phyloP scores from a whole-genome alignment of 2,329 filamentous ascomycete genomes.

The Aquanectria penicillioides region DNA sequence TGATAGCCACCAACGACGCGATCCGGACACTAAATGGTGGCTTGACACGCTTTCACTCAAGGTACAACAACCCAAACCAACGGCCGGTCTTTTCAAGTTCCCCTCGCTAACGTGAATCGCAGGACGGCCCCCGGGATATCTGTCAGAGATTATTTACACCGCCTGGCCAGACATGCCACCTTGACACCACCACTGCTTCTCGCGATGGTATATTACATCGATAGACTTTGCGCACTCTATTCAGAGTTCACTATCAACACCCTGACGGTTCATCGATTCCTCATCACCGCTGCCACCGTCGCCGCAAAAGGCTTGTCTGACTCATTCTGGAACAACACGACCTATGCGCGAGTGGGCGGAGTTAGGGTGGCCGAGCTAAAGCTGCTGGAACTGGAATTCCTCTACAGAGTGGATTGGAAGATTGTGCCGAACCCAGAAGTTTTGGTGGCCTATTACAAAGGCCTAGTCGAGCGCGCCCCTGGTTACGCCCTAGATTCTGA shows the following conservation, averaged over 20 bases:
- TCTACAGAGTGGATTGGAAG: constrained; percentile 93
- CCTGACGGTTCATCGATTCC: constrained; percentile 94
- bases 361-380: constrained; percentile 91
- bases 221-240: constrained; percentile 90
- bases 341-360: constrained; percentile 92
- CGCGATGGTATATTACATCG: constrained; percentile 99
- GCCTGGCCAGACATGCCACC: constrained; percentile 92
- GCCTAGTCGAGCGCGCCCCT: constrained; percentile 76
- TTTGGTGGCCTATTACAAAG: constrained; percentile 91
- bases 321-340: constrained; percentile 98
- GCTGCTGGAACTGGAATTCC: constrained; percentile 90
- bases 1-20: constrained; percentile 95
- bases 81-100: constrained; percentile 14
- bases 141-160: constrained; percentile 91
- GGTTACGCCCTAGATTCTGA: constrained; percentile 63
- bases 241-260: constrained; percentile 96
- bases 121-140: constrained; percentile 86
- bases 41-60: constrained; percentile 93
- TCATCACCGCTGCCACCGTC: constrained; percentile 95
- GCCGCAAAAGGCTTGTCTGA: constrained; percentile 96
- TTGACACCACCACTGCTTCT: constrained; percentile 93
- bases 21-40: constrained; percentile 78
- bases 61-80: constrained; percentile 63
- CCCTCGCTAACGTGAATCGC: constrained; percentile 36
- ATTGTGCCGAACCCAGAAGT: constrained; percentile 97